Base-by-base conservation (phyloP, 140 eudicot species). In the Anethum foeniculum region DNA sequence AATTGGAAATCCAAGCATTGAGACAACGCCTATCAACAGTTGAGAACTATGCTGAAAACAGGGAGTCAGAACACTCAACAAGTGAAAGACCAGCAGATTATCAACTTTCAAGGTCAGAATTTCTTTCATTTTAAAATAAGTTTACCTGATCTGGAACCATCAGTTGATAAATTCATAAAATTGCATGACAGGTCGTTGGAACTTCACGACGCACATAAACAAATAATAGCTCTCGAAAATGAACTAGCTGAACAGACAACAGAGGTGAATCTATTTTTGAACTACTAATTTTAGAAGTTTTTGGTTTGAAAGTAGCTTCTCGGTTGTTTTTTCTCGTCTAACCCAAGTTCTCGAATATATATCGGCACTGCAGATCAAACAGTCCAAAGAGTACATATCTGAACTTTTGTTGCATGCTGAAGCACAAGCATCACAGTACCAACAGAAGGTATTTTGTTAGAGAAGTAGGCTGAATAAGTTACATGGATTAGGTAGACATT, bases 381-480 rank as follows among this genome's bases (percentile, higher is more conserved):
- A 88, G 76, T 82, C 81, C 75, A 85, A 88, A 48, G 90, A 84
- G 51, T 91, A 93, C 84, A 86, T 93, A 69, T 89, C 97, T 72
- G 97, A 93, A 86, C 88, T 93, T 71, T 84, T 93, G 34, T 60
- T 93, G 89, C 97, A 93, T 83, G 89, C 96, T 49, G 96, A 93
- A 82, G 97, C 97, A 79, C 97, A 93, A 82, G 92, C 97, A 84
- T 90, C 83, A 51, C 96, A 93, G 82, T 93, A 89, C 87, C 96
- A 93, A 81, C 89, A 93, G 54, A 89, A 90, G 97, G 97, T 93
- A 89, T 46, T 49, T 34, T 77, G 48, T 25, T 46, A 65, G 34
- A 71, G 36, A 41, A 75, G 78, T 75, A 67, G 77, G 43, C 84
- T 12, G 49, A 41, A 23, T 69, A 80, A 18, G 52, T 3, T 41